Conservation (phyloP, 345 rosid genomes). For the Syzygium jambos region DNA sequence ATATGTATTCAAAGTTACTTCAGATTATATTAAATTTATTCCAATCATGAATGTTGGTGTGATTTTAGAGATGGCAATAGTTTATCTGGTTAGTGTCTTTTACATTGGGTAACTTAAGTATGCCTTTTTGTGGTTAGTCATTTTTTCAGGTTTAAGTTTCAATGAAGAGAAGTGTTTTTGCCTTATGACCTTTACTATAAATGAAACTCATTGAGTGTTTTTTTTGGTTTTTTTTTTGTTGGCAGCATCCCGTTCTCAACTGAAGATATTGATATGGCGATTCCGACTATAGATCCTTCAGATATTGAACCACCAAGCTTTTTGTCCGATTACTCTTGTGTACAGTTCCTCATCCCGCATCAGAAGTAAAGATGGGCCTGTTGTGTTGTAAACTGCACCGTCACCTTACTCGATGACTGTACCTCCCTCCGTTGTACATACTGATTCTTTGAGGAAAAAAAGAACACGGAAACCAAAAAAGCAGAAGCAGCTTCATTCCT, state of each 20-base stretch:
- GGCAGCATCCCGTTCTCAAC: constrained; percentile 94
- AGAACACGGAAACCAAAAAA: not conserved
- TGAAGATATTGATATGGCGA: constrained; percentile 90
- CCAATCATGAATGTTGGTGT: not conserved
- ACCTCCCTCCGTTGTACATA: not conserved
- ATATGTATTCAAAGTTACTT: not conserved
- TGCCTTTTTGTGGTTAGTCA: not conserved
- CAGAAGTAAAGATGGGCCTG: not conserved
- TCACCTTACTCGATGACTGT: not conserved
- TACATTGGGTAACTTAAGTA: not conserved
- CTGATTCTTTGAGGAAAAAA: not conserved
- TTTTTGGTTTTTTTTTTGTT: not conserved
- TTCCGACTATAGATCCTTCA: constrained; percentile 74
- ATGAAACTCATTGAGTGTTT: not conserved
- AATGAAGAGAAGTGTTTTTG: not conserved
- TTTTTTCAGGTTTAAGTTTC: not conserved
- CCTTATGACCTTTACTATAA: not conserved
- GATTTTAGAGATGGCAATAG: not conserved
- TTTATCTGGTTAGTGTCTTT: not conserved
- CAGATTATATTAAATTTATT: not conserved
- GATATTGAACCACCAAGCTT: constrained; percentile 43
- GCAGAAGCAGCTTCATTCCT: not conserved
- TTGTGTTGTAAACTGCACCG: not conserved
- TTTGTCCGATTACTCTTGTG: constrained; percentile 58
- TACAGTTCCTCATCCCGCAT: constrained; percentile 39